Base-by-base conservation (phyloP, 768 basidiomycete genomes). In the Hirschioporus abietinus region DNA sequence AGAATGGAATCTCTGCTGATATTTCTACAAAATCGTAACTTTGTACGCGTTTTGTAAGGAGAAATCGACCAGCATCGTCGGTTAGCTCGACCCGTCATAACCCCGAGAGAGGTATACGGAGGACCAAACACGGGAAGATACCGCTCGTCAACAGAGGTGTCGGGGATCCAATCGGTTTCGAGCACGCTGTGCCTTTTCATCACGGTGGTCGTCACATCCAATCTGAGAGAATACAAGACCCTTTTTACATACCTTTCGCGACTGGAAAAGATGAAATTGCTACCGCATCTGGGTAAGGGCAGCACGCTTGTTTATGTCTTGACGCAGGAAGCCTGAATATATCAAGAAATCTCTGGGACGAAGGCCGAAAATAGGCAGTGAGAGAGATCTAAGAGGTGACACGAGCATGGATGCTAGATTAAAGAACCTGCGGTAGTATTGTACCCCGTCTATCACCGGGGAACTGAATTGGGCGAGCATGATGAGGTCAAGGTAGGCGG, bases 151-250 rank as follows among this genome's bases (percentile, higher is more conserved):
- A 52, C 42, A 52, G 42, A 52, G 42, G 42, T 52, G 42, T 52
- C 42, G 42, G 42, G 42, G 42, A 52, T 52, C 42, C 42, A 52
- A 52, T 52, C 42, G 42, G 42, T 52, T 12, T 52, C 20, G 42
- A 52, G 42, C 42, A 52, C 42, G 42, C 42, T 52, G 42, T 52
- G 42, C 42, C 42, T 52, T 52, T 52, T 52, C 42, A 52, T 52
- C 42, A 52, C 42, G 42, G 42, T 52, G 42, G 42, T 52, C 42
- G 42, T 52, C 42, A 52, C 42, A 20, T 52, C 42, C 42, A 15
- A 15, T 52, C 42, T 52, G 42, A 52, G 42, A 52, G 42, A 52
- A 15, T 52, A 52, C 42, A 52, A 52, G 42, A 52, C 42, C 42
- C 42, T 52, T 52, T 52, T 52, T 52, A 52, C 42, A 52, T 52